Evolutionary conservation across 768 basidiomycete species (phyloP), one percentile per base, ranked within the genome.

Genomic region (Hydnomerulius pinastri): DNA sequence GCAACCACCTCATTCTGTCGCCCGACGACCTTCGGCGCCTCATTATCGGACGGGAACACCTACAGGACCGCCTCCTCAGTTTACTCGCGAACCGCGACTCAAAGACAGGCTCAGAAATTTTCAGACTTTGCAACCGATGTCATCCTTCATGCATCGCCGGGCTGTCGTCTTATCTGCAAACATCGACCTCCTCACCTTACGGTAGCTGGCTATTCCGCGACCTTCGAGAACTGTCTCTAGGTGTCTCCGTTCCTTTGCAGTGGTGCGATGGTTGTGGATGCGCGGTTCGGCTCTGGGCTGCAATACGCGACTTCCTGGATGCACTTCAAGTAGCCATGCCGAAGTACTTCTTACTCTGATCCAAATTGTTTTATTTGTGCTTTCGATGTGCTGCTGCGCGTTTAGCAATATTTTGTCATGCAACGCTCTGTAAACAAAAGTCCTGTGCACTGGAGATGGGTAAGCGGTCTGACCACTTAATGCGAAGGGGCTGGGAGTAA

Each of bases 41-140:
- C 36, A 57, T 71, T 45, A 53, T 63, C 4, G 71, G 72, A 5
- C 65, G 66, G 13, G 67, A 71, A 49, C 48, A 52, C 18, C 60
- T 72, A 1, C 63, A 68, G 27, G 61, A 66, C 23, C 43, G 48
- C 18, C 58, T 61, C 33, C 37, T 59, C 8, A 46, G 47, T 10
- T 54, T 62, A 0, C 47, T 69, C 25, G 37, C 33, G 18, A 53
- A 59, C 20, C 24, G 37, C 47, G 43, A 54, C 44, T 33, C 52
- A 9, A 43, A 20, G 21, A 20, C 7, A 27, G 24, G 48, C 9
- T 10, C 13, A 46, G 24, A 20, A n/a, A 20, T 33, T 5, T 48
- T 39, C 18, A 1, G 4, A 21, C 32, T 54, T 11, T 57, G 56
- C 27, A 2, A 2, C 11, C 0, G 8, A 21, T 62, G 61, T 47